A percentile compares a stretch with the other conserved stretches of the same genome.
Conservation (phyloP, 768 basidiomycete species). For the Termitomyces titanicus region DNA sequence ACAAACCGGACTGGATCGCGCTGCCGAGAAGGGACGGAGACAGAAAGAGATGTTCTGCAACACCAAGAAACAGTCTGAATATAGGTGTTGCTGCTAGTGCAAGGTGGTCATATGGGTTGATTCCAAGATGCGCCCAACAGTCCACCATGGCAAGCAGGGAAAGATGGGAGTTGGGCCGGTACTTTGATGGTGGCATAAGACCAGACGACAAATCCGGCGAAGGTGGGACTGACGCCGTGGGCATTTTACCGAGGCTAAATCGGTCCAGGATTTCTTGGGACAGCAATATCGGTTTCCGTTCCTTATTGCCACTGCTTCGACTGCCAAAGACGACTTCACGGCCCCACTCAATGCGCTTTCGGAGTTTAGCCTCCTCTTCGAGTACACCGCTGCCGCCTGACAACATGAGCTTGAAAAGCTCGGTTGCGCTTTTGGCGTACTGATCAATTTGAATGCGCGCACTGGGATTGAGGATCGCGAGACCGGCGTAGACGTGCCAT, state of each 20-base stretch:
- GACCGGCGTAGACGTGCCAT: slow-evolving; percentile 98
- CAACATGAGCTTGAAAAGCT: slow-evolving; percentile 96
- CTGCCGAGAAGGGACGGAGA: slow-evolving; percentile 56
- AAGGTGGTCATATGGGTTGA: slow-evolving; percentile 89
- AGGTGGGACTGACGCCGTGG: slow-evolving; percentile 12
- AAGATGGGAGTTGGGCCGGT: slow-evolving; percentile 83
- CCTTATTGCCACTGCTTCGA: slow-evolving; percentile 23
- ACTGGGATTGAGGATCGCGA: slow-evolving; percentile 95
- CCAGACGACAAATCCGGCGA: slow-evolving; percentile 46
- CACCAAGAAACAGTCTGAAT: slow-evolving; percentile 95
- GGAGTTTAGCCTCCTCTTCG: slow-evolving; percentile 44
- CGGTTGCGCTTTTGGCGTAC: slow-evolving; percentile 80
- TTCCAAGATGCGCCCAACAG: slow-evolving; percentile 86
- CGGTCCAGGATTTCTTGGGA: slow-evolving; percentile 83
- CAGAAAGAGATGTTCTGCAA: slow-evolving; percentile 93
- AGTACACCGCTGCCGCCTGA: slow-evolving; percentile 38
- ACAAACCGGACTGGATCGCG: slow-evolving; percentile 71
- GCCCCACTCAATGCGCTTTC: slow-evolving; percentile 70
- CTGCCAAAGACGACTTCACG: slow-evolving; percentile 73
- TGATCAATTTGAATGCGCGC: slow-evolving; percentile 89
- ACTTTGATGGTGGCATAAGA: slow-evolving; percentile 33
- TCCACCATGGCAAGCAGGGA: slow-evolving; percentile 97
- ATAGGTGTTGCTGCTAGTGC: slow-evolving; percentile 93
- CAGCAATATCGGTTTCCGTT: slow-evolving; percentile 68
- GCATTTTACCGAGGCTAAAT: slow-evolving; percentile 70